A percentile compares a stretch with the other conserved stretches of the same genome.
Conservation (phyloP, 305 asterid species). For the Vinca major region DNA sequence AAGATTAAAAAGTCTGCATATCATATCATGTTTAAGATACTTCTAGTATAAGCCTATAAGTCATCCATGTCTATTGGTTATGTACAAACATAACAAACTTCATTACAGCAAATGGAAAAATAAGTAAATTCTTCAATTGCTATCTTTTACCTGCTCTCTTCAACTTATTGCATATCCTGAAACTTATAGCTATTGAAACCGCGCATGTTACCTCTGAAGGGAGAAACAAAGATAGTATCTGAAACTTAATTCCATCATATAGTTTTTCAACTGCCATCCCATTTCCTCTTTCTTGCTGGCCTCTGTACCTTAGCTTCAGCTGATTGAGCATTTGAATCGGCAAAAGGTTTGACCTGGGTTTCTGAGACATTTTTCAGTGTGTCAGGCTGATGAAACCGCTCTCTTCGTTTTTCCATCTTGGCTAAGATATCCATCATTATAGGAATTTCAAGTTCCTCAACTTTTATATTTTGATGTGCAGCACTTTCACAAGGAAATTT, state of each 20-base stretch:
- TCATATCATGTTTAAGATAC: neutral
- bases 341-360: slow-evolving; percentile 18
- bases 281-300: slow-evolving; percentile 59
- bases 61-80: neutral
- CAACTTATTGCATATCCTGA: neutral
- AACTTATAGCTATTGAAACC: neutral
- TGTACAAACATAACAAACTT: neutral
- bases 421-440: slow-evolving; percentile 43
- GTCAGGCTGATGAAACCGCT: slow-evolving; percentile 48
- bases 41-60: neutral
- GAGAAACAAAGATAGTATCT: neutral
- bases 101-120: neutral
- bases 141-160: neutral
- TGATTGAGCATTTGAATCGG: slow-evolving; percentile 21
- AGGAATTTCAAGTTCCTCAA: slow-evolving; percentile 29
- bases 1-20: neutral
- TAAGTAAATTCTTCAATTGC: neutral
- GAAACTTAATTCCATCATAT: neutral
- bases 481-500: slow-evolving; percentile 7
- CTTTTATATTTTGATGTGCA: slow-evolving; percentile 16
- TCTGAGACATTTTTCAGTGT: slow-evolving; percentile 23
- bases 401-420: slow-evolving; percentile 59
- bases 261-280: slow-evolving; percentile 31
- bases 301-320: slow-evolving; percentile 29
- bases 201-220: neutral